phyloP scores from a whole-genome alignment of 768 basidiomycete genomes.

The Amanita rimosa region DNA sequence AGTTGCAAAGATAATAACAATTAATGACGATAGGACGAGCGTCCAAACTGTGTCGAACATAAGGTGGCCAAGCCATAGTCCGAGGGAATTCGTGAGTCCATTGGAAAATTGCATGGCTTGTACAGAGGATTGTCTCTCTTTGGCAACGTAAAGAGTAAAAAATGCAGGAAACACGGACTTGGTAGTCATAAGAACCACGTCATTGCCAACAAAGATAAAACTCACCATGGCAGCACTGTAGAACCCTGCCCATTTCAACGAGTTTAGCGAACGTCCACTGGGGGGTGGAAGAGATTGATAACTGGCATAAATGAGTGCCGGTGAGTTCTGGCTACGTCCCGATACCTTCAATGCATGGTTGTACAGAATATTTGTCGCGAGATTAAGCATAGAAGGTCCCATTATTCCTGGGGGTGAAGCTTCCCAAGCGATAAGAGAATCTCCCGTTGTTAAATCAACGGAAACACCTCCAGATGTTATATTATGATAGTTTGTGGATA shows the following conservation, averaged over 20 bases:
- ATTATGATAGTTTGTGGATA: conserved; percentile 40
- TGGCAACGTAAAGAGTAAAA: conserved; percentile 66
- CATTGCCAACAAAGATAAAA: not conserved
- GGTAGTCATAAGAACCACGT: not conserved
- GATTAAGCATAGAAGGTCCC: conserved; percentile 53
- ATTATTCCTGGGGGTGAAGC: conserved; percentile 45
- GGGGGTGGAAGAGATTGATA: conserved; percentile 49
- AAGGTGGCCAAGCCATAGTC: conserved; percentile 72
- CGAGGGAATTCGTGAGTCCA: conserved; percentile 56
- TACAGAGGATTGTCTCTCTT: conserved; percentile 59
- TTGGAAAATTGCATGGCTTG: conserved; percentile 80
- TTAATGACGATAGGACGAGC: conserved; percentile 48
- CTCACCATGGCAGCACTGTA: conserved; percentile 64
- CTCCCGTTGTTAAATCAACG: conserved; percentile 34
- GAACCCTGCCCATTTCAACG: conserved; percentile 67
- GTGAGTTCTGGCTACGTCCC: conserved; percentile 21
- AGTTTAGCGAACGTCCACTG: conserved; percentile 43
- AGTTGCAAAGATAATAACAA: conserved; percentile 48
- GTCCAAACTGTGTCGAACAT: conserved; percentile 59
- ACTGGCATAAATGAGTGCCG: conserved; percentile 45
- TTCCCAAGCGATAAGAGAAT: conserved; percentile 63
- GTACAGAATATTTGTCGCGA: conserved; percentile 57
- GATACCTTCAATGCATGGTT: conserved; percentile 48
- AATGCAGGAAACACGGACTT: conserved; percentile 77
- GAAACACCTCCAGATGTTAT: conserved; percentile 63